Conservation (phyloP, 179 eudicot genomes). For the Patellifolia procumbens region DNA sequence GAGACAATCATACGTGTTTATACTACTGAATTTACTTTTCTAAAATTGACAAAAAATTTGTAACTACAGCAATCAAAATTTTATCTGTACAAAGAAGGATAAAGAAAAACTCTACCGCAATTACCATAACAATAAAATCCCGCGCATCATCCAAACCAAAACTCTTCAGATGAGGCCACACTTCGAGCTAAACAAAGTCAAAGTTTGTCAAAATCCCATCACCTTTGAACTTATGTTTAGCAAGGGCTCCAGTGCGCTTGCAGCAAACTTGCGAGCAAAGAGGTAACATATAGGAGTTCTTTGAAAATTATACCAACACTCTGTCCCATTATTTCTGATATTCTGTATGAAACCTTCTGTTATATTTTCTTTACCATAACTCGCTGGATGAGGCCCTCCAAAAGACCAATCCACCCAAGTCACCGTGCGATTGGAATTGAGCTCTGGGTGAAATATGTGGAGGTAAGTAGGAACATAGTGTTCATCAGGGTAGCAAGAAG, state of each 20-base stretch:
- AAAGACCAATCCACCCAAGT: slow-evolving; percentile 82
- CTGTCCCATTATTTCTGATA: slow-evolving; percentile 39
- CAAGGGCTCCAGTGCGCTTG: slow-evolving; percentile 6
- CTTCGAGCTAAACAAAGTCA: neutral
- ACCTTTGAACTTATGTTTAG: slow-evolving; percentile 1
- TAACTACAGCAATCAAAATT: slow-evolving; percentile 1
- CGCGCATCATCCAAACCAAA: neutral
- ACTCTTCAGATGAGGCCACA: neutral
- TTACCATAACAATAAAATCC: neutral
- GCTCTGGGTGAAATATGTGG: slow-evolving; percentile 50
- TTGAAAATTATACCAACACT: neutral
- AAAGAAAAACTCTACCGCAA: neutral
- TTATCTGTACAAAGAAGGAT: neutral
- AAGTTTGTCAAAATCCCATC: neutral
- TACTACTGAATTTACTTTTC: neutral
- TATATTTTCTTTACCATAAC: slow-evolving; percentile 50
- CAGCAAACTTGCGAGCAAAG: neutral
- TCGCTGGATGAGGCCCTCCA: slow-evolving; percentile 71
- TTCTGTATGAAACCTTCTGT: slow-evolving; percentile 53
- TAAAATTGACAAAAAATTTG: neutral
- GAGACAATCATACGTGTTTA: too few relatives aligned
- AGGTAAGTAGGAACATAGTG: slow-evolving; percentile 72
- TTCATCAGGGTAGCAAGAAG: slow-evolving; percentile 82
- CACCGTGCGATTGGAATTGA: slow-evolving; percentile 59
- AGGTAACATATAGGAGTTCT: slow-evolving; percentile 4